phyloP scores from a whole-genome alignment of 108 stramenopile species.

The Fistulifera pelliculosa region DNA sequence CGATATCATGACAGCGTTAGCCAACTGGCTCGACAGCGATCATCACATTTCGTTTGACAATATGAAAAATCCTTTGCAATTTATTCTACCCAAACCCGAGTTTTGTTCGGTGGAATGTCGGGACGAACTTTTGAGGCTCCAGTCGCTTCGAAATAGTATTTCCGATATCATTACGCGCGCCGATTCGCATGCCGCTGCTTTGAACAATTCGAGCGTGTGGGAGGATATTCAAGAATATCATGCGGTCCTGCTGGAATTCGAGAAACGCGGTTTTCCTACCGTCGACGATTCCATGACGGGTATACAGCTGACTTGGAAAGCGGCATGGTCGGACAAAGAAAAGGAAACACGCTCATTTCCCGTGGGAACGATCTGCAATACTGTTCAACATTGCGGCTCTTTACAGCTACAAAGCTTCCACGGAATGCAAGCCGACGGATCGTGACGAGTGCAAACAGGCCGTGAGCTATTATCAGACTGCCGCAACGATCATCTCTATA shows the following conservation, averaged over 20 bases:
- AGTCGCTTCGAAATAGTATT: slow-evolving; percentile 33
- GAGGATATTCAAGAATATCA: slow-evolving; percentile 45
- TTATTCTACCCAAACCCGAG: slow-evolving; percentile 27
- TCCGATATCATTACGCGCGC: slow-evolving; percentile 18
- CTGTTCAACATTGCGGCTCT: slow-evolving; percentile 41
- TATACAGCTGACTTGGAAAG: slow-evolving; percentile 30
- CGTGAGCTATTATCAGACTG: slow-evolving; percentile 22
- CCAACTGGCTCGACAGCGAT: slow-evolving; percentile 32
- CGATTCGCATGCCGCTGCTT: slow-evolving; percentile 31
- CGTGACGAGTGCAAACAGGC: slow-evolving; percentile 31
- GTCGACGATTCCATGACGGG: slow-evolving; percentile 8
- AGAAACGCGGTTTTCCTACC: slow-evolving; percentile 39
- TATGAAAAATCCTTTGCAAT: slow-evolving; percentile 10
- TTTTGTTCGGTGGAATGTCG: slow-evolving; percentile 31
- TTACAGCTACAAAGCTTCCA: slow-evolving; percentile 13
- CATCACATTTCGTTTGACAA: slow-evolving; percentile 9
- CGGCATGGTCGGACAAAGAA: slow-evolving; percentile 15
- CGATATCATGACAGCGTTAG: slow-evolving; percentile 31
- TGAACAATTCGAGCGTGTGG: slow-evolving; percentile 19
- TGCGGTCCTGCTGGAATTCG: slow-evolving; percentile 39
- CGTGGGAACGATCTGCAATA: slow-evolving; percentile 37
- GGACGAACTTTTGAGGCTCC: slow-evolving; percentile 31
- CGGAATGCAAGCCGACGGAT: slow-evolving; percentile 9
- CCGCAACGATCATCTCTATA: slow-evolving; percentile 20
- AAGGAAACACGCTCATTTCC: slow-evolving; percentile 23